Evolutionary conservation across 768 basidiomycete species (phyloP), one percentile per base, ranked within the genome.

Genomic region (Agrocybe pediades): DNA sequence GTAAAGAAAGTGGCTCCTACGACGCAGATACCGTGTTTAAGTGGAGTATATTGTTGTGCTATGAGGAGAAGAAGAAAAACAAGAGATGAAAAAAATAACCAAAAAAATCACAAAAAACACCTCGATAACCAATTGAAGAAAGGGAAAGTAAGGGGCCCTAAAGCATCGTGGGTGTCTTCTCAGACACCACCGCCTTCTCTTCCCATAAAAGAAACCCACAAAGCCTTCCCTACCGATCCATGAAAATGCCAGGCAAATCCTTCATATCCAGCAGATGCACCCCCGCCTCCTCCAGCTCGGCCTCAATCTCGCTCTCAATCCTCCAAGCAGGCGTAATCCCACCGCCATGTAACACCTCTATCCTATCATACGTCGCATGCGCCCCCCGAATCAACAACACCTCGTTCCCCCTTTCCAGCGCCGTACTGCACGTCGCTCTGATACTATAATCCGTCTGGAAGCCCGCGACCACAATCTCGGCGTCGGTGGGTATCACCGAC

Each of bases 381-480:
- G 85, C 83, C 6, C 79, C 87, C 43, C 69, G 69, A 45, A 88
- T 82, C 61, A 88, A 61, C 23, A 88, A 65, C 13, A 90, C 86
- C 54, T 79, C 79, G 65, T 88, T 88, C 47, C 86, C 87, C 54
- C 86, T 73, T 36, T 67, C 77, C 27, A 87, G 70, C 9, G 86
- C 86, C 2, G 83, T 79, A 42, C 72, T 76, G 65, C 86, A 87
- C n/a, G 87, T 82, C 36, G 79, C 78, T 26, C 76, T 64, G 7
- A 86, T 71, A 40, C 82, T 81, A 54, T 82, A 86, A 68, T 88
- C 86, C 60, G 83, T 85, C 67, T 85, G 84, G 65, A 86, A 78
- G 13, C 87, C 87, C 16, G 80, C 81, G 46, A 88, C 76, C 46
- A 88, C 75, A 46, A 88, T 74, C 72, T 87, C 82, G 13, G 85